These are phyloP conservation scores for Leishmania tropica DNA, from an alignment of 208 protist genomes.

Conservation along the genomic window DNA sequence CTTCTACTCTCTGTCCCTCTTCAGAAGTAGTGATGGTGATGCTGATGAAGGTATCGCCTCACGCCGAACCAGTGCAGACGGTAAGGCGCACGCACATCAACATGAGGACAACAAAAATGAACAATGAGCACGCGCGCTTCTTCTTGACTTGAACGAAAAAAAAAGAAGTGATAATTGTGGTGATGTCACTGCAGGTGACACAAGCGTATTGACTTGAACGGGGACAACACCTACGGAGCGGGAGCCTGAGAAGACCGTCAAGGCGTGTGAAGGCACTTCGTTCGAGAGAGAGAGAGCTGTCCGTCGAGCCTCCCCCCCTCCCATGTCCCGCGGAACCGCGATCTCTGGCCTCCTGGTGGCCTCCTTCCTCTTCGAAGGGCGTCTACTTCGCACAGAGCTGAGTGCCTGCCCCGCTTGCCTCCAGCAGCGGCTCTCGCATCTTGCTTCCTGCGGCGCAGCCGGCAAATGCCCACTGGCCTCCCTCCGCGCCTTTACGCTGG, in stretches of 20 bases:
- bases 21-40: neutral
- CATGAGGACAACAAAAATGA: neutral
- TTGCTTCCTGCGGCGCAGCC: neutral
- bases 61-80: neutral
- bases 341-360: neutral
- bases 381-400: neutral
- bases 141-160: neutral
- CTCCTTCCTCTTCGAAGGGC: neutral
- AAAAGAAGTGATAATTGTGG: neutral
- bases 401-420: neutral
- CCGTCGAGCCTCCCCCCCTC: neutral
- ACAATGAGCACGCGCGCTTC: neutral
- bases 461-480: neutral
- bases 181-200: neutral
- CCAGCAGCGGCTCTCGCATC: neutral
- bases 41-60: neutral
- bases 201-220: neutral
- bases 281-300: neutral
- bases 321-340: neutral
- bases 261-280: neutral
- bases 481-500: neutral
- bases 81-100: neutral
- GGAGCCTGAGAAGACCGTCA: neutral
- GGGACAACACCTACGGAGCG: neutral
- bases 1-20: neutral